Evolutionary conservation across 23 red algal genomes (phyloP), one percentile per base, ranked within the genome.

Genomic region (Gracilaria gracilis): DNA sequence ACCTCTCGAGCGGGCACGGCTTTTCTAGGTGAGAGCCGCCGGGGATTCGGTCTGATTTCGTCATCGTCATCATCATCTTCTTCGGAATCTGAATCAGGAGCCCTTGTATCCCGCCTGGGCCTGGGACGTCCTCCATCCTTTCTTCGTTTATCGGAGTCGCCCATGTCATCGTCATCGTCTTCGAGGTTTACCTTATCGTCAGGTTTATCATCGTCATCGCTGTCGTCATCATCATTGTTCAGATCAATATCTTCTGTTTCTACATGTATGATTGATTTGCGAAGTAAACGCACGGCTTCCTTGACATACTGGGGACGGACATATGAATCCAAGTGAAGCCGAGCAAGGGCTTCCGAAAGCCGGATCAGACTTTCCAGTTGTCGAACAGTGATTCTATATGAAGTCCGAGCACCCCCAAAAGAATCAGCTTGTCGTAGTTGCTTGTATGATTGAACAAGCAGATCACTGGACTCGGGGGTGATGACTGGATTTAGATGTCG

Each of bases 381-480:
- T n/a, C 97, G 94, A 25, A 99, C 97, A 59, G 97, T 99, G 82
- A 99, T 96, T 29, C 94, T 72, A 69, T 99, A 99, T 7, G 97
- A 93, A 48, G 85, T 62, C 15, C 93, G 47, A 9, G 85, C 90
- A 49, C 94, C 94, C 32, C 83, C 76, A 49, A 88, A 83, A 29
- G 89, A 80, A 74, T 99, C 97, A 39, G 86, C 89, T 25, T 95
- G 93, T 35, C 97, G 94, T 28, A 99, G 59, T 66, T 84, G 79
- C 82, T 96, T 94, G 93, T 99, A 99, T 20, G 85, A 86, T 78
- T 99, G 79, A n/a, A 96, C 97, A 25, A 99, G 82, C 20, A 99
- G 84, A 19, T 79, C 62, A 6, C 84, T 78, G 19, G 97, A 88
- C 37, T 96, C 97, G 29, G 87, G 79, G 0, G 87, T 53, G 44